These are phyloP conservation scores for Penicillium griseofulvum DNA, from an alignment of 2,329 filamentous ascomycete species.

Conservation along the genomic window DNA sequence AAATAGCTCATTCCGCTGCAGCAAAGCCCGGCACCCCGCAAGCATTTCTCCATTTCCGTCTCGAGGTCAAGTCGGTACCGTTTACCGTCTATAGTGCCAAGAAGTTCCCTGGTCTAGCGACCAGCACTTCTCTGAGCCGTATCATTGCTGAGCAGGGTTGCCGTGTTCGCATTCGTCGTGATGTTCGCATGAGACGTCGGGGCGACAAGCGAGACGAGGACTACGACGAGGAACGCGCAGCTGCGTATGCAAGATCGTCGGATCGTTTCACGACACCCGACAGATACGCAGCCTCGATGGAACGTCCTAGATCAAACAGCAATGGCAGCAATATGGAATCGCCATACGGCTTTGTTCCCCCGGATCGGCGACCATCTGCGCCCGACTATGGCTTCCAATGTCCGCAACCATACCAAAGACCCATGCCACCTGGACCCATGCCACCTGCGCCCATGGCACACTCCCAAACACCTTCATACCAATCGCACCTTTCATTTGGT, in stretches of 20 bases:
- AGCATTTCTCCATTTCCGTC: conserved; percentile 73
- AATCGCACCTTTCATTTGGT: conserved; percentile 45
- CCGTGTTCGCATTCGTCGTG: conserved; percentile 89
- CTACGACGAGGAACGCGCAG: conserved; percentile 55
- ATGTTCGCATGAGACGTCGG: conserved; percentile 86
- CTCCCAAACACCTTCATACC: conserved; percentile 36
- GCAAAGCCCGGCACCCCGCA: conserved; percentile 45
- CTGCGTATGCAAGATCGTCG: conserved; percentile 43
- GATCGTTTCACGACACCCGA: conserved; percentile 53
- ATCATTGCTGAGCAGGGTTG: conserved; percentile 95
- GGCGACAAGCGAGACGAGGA: conserved; percentile 67
- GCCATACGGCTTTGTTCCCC: conserved; percentile 39
- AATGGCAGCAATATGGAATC: conserved; percentile 54
- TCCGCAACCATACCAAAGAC: conserved; percentile 36
- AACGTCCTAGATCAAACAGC: conserved; percentile 61
- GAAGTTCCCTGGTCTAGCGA: conserved; percentile 92
- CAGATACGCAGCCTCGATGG: conserved; percentile 46
- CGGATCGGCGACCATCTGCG: conserved; percentile 51
- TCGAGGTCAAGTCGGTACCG: conserved; percentile 83
- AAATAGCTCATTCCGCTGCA: conserved; percentile 25
- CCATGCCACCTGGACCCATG: conserved; percentile 39
- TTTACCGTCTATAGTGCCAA: conserved; percentile 95
- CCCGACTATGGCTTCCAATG: conserved; percentile 43
- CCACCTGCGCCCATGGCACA: conserved; percentile 41
- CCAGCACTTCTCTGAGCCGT: conserved; percentile 84